Evolutionary conservation across 495 filamentous ascomycete species (phyloP).

Genomic region (Hypoxylon fuscum): DNA sequence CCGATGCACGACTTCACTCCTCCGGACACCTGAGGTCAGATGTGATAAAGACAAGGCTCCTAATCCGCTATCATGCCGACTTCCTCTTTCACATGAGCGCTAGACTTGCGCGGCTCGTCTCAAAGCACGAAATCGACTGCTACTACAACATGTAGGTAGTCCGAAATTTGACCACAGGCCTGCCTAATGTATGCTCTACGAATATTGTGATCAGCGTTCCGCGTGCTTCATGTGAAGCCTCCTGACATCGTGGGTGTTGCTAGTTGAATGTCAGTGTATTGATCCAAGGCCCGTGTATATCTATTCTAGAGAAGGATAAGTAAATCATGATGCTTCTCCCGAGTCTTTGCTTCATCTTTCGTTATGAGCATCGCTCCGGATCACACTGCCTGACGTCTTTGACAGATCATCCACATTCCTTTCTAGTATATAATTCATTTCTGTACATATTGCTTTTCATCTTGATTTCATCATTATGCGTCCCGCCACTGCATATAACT

Average conservation of each 20-base stretch:
- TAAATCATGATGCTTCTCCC: constrained; percentile 26
- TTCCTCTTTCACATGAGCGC: constrained; percentile 14
- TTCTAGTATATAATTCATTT: constrained; percentile 37
- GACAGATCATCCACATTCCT: constrained; percentile 19
- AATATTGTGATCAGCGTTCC: constrained; percentile 21
- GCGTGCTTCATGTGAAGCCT: constrained; percentile 44
- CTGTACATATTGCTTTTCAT: constrained; percentile 36
- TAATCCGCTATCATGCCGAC: constrained; percentile 27
- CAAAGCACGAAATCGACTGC: constrained; percentile 10
- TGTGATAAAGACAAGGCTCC: constrained; percentile 14
- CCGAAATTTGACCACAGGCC: constrained; percentile 24
- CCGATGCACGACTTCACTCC: constrained; percentile 21
- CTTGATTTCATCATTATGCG: constrained; percentile 41
- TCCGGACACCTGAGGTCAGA: constrained; percentile 26
- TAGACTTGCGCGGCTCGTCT: constrained; percentile 11
- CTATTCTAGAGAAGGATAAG: constrained; percentile 20
- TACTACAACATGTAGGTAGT: constrained; percentile 3
- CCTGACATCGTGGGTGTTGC: constrained; percentile 27
- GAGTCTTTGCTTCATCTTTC: constrained; percentile 20
- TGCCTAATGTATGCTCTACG: constrained; percentile 4
- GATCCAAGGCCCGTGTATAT: constrained; percentile 9
- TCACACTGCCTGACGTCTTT: constrained; percentile 13
- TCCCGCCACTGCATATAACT: constrained; percentile 37
- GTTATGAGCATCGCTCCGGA: constrained; percentile 15
- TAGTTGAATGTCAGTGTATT: not conserved